Conservation (phyloP, 768 basidiomycete genomes). For the Rhodotorula babjevae region DNA sequence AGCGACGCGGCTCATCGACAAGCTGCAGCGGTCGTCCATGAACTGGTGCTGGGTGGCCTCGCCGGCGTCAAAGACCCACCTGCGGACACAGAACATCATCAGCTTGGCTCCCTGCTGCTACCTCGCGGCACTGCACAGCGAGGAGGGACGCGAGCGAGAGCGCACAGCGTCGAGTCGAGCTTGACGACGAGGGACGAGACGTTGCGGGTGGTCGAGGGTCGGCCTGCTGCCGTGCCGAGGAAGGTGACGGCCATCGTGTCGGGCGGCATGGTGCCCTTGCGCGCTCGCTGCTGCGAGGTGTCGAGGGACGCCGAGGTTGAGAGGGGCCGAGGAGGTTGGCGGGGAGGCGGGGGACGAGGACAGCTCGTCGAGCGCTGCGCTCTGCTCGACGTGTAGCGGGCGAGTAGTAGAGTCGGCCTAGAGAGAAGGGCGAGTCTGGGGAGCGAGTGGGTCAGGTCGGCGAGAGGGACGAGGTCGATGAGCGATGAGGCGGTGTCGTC, state of each 20-base stretch:
- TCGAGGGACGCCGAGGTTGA: background rate
- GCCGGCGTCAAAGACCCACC: constrained; percentile 41
- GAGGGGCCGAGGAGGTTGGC: background rate
- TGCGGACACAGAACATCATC: background rate
- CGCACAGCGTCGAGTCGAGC: constrained; percentile 34
- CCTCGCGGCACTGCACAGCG: too few species aligned
- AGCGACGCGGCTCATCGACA: constrained; percentile 61
- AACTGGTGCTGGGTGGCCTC: constrained; percentile 42
- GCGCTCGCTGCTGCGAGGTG: background rate
- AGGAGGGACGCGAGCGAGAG: background rate
- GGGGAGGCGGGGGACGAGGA: background rate
- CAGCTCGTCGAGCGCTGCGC: background rate
- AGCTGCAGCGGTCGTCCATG: constrained; percentile 30
- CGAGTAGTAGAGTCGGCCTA: too few species aligned
- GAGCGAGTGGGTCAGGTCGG: too few species aligned
- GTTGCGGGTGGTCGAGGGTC: constrained; percentile 36
- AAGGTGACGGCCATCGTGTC: constrained; percentile 36
- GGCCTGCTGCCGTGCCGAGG: constrained; percentile 41
- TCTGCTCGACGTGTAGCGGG: too few species aligned
- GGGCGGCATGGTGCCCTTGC: constrained; percentile 3
- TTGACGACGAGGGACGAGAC: constrained; percentile 36
- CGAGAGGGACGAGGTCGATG: too few species aligned
- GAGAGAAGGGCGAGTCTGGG: too few species aligned
- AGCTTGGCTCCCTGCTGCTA: fast-evolving
- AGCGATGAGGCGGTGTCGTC: background rate